Conservation (phyloP, 192 early-diverging fungal species). For the Rhizophagus clarus region DNA sequence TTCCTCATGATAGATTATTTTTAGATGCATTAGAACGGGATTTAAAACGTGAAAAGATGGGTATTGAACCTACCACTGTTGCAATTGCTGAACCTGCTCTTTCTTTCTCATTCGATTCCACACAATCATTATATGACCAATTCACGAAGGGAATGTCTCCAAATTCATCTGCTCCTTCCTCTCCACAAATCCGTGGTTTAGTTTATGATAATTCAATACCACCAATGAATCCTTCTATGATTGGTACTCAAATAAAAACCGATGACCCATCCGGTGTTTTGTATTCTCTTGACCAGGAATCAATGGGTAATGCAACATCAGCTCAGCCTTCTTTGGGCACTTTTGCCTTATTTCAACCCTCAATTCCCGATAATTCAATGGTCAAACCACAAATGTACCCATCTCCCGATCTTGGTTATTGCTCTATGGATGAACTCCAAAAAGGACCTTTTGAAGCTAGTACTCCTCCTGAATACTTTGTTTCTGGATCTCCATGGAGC, state of each 20-base stretch:
- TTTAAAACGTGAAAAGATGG: conserved; percentile 89
- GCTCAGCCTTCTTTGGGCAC: conserved; percentile 17
- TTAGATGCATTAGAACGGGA: conserved; percentile 96
- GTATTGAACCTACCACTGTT: conserved; percentile 81
- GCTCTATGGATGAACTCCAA: conserved; percentile 29
- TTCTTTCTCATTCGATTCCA: conserved; percentile 62
- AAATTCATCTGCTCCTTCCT: conserved; percentile 36
- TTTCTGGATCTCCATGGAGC: conserved; percentile 11
- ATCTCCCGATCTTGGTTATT: conserved; percentile 31
- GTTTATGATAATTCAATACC: conserved; percentile 27
- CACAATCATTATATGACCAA: conserved; percentile 58
- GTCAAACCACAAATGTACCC: conserved; percentile 25
- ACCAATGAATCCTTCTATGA: conserved; percentile 25
- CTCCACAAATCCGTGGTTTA: conserved; percentile 28
- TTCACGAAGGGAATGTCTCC: conserved; percentile 45
- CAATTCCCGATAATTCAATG: conserved; percentile 21
- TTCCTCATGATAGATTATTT: conserved; percentile 93
- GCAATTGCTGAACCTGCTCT: conserved; percentile 70
- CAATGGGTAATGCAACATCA: conserved; percentile 7
- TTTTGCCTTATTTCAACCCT: conserved; percentile 26
- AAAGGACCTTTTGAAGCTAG: conserved; percentile 11
- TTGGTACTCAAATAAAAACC: conserved; percentile 20
- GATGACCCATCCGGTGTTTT: conserved; percentile 17
- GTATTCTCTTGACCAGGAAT: conserved; percentile 29
- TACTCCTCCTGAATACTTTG: conserved; percentile 11